Conservation (phyloP, 192 early-diverging fungal genomes). For the Endogone sp. region DNA sequence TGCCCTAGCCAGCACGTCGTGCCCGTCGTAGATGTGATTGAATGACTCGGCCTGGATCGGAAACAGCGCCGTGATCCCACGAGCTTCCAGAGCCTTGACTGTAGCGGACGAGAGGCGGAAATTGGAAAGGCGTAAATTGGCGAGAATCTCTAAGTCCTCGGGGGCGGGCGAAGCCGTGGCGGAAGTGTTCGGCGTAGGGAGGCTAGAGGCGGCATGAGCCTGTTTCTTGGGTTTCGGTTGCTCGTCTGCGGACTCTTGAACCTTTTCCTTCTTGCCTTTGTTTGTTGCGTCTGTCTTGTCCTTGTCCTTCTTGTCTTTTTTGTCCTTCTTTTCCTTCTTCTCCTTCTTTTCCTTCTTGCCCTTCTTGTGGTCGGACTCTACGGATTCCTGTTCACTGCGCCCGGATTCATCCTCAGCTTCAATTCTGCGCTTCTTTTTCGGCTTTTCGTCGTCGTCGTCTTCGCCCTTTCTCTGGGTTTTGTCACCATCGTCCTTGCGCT, state of each 20-base stretch:
- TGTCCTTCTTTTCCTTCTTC: conserved; percentile 34
- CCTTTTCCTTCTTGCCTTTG: conserved; percentile 17
- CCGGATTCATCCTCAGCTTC: conserved; percentile 23
- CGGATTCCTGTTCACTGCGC: too few species aligned
- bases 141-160: conserved; percentile 44
- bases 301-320: conserved; percentile 35
- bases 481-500: too few species aligned
- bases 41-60: conserved; percentile 93
- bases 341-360: conserved; percentile 37
- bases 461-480: too few species aligned
- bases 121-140: conserved; percentile 48
- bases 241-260: conserved; percentile 34
- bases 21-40: conserved; percentile 64
- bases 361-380: too few species aligned
- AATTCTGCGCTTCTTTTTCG: too few species aligned
- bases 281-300: neutral
- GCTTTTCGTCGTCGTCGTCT: too few species aligned
- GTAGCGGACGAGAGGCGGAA: conserved; percentile 67
- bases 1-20: conserved; percentile 70
- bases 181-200: conserved; percentile 11
- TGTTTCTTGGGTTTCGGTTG: conserved; percentile 45
- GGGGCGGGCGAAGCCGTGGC: conserved; percentile 28
- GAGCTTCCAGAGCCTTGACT: conserved; percentile 58
- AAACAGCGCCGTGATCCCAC: conserved; percentile 82
- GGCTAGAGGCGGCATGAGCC: conserved; percentile 18